Percentiles rank a stretch among this genome's conserved stretches.
These are phyloP conservation scores for Copromyces sp. DNA, from an alignment of 495 filamentous ascomycete genomes.

Conservation along the genomic window DNA sequence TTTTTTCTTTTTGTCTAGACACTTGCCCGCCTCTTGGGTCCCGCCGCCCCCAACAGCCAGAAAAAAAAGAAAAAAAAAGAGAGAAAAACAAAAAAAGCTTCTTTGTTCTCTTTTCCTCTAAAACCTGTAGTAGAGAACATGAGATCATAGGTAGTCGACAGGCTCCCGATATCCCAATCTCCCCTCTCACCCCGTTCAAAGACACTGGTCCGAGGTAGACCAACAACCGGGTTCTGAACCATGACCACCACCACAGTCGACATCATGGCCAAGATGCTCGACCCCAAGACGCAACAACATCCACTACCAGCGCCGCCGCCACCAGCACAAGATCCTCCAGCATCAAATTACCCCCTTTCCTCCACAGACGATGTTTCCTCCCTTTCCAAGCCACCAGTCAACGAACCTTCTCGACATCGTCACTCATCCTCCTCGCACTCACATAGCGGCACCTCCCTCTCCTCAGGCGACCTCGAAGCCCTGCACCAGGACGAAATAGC, in stretches of 20 bases:
- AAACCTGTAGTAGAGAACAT: background rate
- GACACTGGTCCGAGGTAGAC: background rate
- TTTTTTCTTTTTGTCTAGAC: background rate
- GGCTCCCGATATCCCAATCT: background rate
- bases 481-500: constrained; percentile 20
- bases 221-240: background rate
- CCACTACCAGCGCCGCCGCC: background rate
- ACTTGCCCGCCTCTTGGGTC: background rate
- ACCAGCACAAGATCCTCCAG: background rate
- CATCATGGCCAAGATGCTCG: background rate
- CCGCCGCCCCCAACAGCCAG: background rate
- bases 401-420: background rate
- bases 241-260: background rate
- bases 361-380: background rate
- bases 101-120: background rate
- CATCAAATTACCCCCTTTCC: background rate
- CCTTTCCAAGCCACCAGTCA: background rate
- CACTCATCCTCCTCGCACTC: background rate
- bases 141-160: background rate
- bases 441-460: constrained; percentile 2
- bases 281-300: background rate
- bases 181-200: background rate
- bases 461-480: constrained; percentile 11
- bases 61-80: too few species aligned
- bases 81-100: background rate